These are phyloP conservation scores for Whalleya microplaca DNA, from an alignment of 2,329 filamentous ascomycete species.

Conservation along the genomic window DNA sequence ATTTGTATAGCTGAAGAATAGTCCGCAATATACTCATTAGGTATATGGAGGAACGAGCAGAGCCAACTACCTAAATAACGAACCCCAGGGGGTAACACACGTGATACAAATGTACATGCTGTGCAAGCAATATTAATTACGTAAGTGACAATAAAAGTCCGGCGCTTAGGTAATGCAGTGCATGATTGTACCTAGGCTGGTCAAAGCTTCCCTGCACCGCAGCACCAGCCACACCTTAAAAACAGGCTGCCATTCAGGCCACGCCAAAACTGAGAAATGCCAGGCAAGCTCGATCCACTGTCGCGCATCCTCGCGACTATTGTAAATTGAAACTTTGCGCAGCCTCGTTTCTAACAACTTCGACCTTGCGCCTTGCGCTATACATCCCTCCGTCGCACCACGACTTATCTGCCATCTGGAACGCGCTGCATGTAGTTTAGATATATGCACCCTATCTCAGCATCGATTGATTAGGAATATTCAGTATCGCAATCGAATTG, in stretches of 20 bases:
- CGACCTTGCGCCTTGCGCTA: conserved; percentile 11
- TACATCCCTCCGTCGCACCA: conserved; percentile 1
- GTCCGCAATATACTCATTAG: too few relatives aligned
- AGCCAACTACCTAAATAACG: too few relatives aligned
- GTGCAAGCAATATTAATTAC: too few relatives aligned
- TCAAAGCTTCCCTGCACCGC: background rate
- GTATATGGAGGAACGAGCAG: too few relatives aligned
- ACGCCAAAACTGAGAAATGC: conserved; percentile 11
- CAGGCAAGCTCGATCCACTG: conserved; percentile 15
- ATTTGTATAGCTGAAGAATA: too few relatives aligned
- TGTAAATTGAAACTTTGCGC: conserved; percentile 20
- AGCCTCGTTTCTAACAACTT: conserved; percentile 11
- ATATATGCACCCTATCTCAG: background rate
- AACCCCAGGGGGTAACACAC: too few relatives aligned
- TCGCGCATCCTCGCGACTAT: conserved; percentile 25
- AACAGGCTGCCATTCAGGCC: too few relatives aligned
- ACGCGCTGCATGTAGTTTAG: background rate
- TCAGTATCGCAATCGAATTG: conserved; percentile 5
- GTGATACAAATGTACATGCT: too few relatives aligned
- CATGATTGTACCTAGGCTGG: background rate
- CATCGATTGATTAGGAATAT: conserved; percentile 4
- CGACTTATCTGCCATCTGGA: background rate
- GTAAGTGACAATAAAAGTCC: too few relatives aligned
- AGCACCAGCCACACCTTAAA: background rate
- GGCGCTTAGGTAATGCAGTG: too few relatives aligned